Evolutionary conservation across 331 rosid species (phyloP).

Genomic region (Malus hybrid): DNA sequence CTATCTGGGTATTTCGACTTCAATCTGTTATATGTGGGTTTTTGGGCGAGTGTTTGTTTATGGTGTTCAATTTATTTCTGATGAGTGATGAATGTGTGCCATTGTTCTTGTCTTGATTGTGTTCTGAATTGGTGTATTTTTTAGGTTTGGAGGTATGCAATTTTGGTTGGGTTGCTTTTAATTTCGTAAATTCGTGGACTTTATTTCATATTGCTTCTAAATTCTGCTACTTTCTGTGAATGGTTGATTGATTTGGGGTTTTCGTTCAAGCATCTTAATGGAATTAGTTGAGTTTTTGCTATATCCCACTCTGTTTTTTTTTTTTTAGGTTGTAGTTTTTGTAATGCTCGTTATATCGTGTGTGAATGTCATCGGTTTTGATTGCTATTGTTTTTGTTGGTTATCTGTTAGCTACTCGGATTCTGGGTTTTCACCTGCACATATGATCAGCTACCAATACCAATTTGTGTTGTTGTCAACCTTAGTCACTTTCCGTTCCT

Average conservation of each 20-base stretch:
- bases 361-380: not conserved
- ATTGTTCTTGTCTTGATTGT: not conserved
- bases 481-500: not conserved
- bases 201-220: not conserved
- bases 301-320: not conserved
- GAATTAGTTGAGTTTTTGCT: not conserved
- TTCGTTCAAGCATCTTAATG: not conserved
- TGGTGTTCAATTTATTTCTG: slow-evolving; percentile 1
- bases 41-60: not conserved
- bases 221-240: not conserved
- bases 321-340: not conserved
- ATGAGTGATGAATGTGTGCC: not conserved
- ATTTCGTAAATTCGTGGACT: not conserved
- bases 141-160: not conserved
- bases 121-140: not conserved
- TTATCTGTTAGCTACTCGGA: not conserved
- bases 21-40: not conserved
- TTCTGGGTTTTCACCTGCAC: not conserved
- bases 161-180: not conserved
- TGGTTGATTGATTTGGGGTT: not conserved
- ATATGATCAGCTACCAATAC: not conserved
- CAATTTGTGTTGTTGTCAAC: not conserved
- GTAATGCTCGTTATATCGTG: not conserved
- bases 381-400: not conserved
- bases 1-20: slow-evolving; percentile 4